Base-by-base conservation (phyloP, 495 filamentous ascomycete genomes). In the Penicillium pancosmium region DNA sequence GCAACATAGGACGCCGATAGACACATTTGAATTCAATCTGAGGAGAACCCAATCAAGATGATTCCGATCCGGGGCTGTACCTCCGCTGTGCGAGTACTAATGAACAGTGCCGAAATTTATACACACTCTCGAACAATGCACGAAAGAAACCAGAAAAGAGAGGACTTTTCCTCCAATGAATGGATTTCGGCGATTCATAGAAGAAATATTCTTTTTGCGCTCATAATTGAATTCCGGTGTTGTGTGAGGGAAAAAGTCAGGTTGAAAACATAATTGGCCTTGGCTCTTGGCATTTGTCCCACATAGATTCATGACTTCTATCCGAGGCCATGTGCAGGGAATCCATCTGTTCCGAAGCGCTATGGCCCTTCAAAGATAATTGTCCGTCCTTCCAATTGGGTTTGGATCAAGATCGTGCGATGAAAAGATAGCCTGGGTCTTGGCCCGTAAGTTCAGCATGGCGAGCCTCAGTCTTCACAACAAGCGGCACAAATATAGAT, bases 31-130 rank as follows among this genome's bases (percentile, higher is more conserved):
- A 62, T 60, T 7, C 34, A 16, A 43, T 18, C 53, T 9, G 23
- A 23, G 6, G 16, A 43, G 23, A 43, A 43, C 34, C 65, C 59
- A 68, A 68, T 68, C 11, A 68, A 9, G 9, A 43, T 5, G 1
- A 12, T 60, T 66, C 65, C 65, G 62, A 62, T 66, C 65, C 59
- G 62, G 59, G 0, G 52, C 40, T 43, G 44, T 38, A 36, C 31
- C 43, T 40, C 55, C 55, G 48, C 52, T 60, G 50, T 55, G 52
- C 57, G 44, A 54, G 56, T 60, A 46, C 12, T 33, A 57, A 31
- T 54, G 13, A 36, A 25, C 27, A 7, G 35, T 46, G 33, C 35
- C 33, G 33, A 12, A 50, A 21, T 33, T 18, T 16, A n/a, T 19
- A n/a, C 11, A 13, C 56, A 36, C 56, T 53, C 43, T 50, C 27